These are phyloP conservation scores for Entomortierella beljakovae DNA, from an alignment of 192 early-diverging fungal species.

Conservation along the genomic window DNA sequence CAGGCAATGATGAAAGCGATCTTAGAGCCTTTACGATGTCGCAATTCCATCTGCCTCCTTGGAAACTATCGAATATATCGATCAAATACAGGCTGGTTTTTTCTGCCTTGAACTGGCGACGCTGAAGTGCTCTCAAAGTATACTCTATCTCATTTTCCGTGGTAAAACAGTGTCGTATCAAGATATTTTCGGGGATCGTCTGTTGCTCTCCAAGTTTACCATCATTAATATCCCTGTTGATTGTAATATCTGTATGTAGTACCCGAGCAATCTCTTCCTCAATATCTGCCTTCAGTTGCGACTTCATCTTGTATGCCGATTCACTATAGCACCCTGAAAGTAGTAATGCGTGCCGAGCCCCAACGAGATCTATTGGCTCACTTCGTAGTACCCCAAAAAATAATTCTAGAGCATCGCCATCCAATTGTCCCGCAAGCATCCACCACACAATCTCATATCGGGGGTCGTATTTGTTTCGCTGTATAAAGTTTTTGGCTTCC, in stretches of 20 bases:
- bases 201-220: slow-evolving; percentile 4
- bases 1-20: too few species aligned
- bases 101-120: too few species aligned
- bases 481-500: slow-evolving; percentile 13
- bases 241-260: slow-evolving; percentile 20
- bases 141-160: too few species aligned
- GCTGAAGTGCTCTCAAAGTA: too few species aligned
- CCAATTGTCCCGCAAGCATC: slow-evolving; percentile 31
- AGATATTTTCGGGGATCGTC: too few species aligned
- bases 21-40: too few species aligned
- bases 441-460: slow-evolving; percentile 40
- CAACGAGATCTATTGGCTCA: slow-evolving; percentile 21
- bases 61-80: too few species aligned
- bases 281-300: neutral
- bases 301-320: slow-evolving; percentile 10
- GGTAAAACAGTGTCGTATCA: too few species aligned
- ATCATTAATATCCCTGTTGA: neutral
- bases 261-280: slow-evolving; percentile 8
- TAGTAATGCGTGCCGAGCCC: slow-evolving; percentile 20
- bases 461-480: slow-evolving; percentile 23
- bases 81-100: too few species aligned
- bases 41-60: too few species aligned
- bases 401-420: slow-evolving; percentile 8
- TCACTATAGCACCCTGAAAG: slow-evolving; percentile 18
- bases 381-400: slow-evolving; percentile 20